Evolutionary conservation across 1,139 yeast species (phyloP), one percentile per base, ranked within the genome.

Genomic region (Geotrichum klebahnii): DNA sequence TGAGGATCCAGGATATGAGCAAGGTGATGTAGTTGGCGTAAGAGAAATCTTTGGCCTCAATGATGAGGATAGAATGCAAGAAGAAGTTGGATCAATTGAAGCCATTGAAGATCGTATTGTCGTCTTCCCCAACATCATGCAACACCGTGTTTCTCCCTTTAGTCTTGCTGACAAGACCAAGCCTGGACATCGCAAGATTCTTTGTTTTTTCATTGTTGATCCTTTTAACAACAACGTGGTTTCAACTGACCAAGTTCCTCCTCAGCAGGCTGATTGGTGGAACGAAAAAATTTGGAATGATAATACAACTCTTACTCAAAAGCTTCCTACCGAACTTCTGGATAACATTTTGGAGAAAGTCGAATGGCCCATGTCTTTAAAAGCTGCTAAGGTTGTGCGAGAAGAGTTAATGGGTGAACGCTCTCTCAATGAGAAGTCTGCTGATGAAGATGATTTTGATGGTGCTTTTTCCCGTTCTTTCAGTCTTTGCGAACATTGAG

Each of bases 211-310:
- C 53, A 28, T 74, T 9, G 69, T 67, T 29, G 77, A 73, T 54
- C 77, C 77, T 1, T 55, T 61, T 55, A 67, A 72, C 50, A 59
- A 64, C 3, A 48, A 49, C 16, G 71, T 71, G 1, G 53, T 62
- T 3, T 45, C 71, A 3, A 64, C 74, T 0, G 68, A 61, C 5
- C 59, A 61, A 8, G 75, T 73, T 0, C 75, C 76, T 2, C 75
- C 75, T 1, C 77, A 73, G 56, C 75, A 72, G 55, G 45, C 58
- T 33, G 62, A 59, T n/a, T 73, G 76, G 76, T 66, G 69, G 57
- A 20, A 12, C 19, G 44, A 51, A 24, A 38, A 35, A 24, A 38
- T 34, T 8, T 10, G 17, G 3, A n/a, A 26, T 12, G 9, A 12
- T 22, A 28, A 41, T 4, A 19, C 16, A 26, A 23, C 16, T 1